phyloP scores from a whole-genome alignment of 495 filamentous ascomycete species.

The Choiromyces venosus region DNA sequence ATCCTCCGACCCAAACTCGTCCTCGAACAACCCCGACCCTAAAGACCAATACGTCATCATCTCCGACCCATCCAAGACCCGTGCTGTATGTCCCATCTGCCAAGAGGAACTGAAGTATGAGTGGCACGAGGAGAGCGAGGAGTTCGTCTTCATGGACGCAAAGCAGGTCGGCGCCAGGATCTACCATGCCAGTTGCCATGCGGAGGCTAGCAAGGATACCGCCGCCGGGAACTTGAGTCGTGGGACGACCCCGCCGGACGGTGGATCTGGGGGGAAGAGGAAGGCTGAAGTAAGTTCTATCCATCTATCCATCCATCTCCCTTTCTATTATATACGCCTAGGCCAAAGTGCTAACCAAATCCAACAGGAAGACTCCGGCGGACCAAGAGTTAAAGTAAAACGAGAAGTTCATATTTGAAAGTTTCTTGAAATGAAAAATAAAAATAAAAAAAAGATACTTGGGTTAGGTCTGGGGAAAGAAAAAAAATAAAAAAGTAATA shows the following conservation, averaged over 20 bases:
- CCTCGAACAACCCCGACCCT: slow-evolving; percentile 49
- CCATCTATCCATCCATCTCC: slow-evolving; percentile 22
- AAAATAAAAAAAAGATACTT: slow-evolving; percentile 19
- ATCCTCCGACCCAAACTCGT: slow-evolving; percentile 36
- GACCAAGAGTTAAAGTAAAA: slow-evolving; percentile 40
- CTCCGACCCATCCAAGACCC: slow-evolving; percentile 65
- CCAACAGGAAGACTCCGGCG: slow-evolving; percentile 33
- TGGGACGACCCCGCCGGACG: slow-evolving; percentile 37
- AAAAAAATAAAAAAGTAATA: slow-evolving; percentile 18
- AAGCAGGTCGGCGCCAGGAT: slow-evolving; percentile 69
- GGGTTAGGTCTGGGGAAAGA: no score
- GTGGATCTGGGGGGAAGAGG: slow-evolving; percentile 35
- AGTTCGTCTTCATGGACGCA: slow-evolving; percentile 96
- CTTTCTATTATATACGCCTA: neutral
- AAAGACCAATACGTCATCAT: slow-evolving; percentile 72
- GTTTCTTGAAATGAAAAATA: slow-evolving; percentile 1
- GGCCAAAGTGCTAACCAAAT: slow-evolving; percentile 10
- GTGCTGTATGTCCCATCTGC: slow-evolving; percentile 80
- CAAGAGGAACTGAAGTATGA: slow-evolving; percentile 85
- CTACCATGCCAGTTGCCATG: slow-evolving; percentile 84
- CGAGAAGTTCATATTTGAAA: slow-evolving; percentile 27
- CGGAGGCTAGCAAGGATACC: slow-evolving; percentile 67
- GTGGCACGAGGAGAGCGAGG: slow-evolving; percentile 86
- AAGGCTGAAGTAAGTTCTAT: slow-evolving; percentile 40
- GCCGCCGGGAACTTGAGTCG: slow-evolving; percentile 35